Base-by-base conservation (phyloP, 2,329 filamentous ascomycete genomes). In the Penicillium sp. region DNA sequence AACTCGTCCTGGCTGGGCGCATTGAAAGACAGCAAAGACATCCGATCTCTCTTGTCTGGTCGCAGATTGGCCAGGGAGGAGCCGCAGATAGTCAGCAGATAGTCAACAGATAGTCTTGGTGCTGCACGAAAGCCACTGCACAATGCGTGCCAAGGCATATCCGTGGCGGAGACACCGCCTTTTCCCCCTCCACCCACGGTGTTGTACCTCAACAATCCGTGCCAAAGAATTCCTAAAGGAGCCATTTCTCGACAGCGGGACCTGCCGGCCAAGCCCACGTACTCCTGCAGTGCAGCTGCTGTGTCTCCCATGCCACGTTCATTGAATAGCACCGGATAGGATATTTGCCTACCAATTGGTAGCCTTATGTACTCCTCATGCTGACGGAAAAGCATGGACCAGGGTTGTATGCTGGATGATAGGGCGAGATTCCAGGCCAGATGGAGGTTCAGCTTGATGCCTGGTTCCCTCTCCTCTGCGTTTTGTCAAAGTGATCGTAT, bases 131-230 rank as follows among this genome's bases (percentile, higher is more conserved):
- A 48, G 40, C 36, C 39, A 43, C 42, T 40, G 30, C 28, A 35
- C 14, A 7, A 28, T 42, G 37, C 36, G 32, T 36, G 52, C 48
- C 47, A 55, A 54, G 51, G 26, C 7, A 46, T 45, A 29, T 40
- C 38, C 30, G 34, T 43, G 44, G 42, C 45, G 43, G 33, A 50
- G 48, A 51, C 51, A 54, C 52, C 52, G 52, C 52, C 33, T 41
- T 55, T 54, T 49, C 16, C 30, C 43, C 39, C 42, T 44, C 42
- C 42, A 41, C 31, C 14, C 18, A 28, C 14, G 28, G 15, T 7
- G 10, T 17, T 25, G 11, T n/a, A n/a, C n/a, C n/a, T 14, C 26
- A 15, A 17, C 13, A 7, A 17, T 39, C 23, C 33, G 38, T 40
- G 33, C 18, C 27, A 41, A 41, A 28, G 15, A 23, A 39, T 31